phyloP scores from a whole-genome alignment of 352 stramenopile species.

The Phytophthora pini region DNA sequence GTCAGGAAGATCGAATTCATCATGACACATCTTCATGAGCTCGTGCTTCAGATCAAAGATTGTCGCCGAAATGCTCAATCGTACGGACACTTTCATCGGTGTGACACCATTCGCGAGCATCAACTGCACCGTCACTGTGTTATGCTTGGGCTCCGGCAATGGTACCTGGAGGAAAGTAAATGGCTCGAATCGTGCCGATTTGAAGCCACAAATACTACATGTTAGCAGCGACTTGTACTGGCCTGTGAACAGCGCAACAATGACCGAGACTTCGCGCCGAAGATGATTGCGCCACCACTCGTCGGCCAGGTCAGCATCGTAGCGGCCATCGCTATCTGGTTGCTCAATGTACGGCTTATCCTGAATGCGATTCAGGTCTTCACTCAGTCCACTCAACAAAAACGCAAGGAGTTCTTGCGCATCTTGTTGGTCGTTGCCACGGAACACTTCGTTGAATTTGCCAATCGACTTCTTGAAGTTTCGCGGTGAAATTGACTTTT shows the following conservation, averaged over 20 bases:
- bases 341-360: constrained; percentile 98
- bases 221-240: constrained; percentile 99
- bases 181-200: constrained; percentile 92
- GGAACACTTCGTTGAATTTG: constrained; percentile 97
- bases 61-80: constrained; percentile 81
- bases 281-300: constrained; percentile 99
- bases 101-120: constrained; percentile 75
- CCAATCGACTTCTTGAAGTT: constrained; percentile 95
- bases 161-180: constrained; percentile 93
- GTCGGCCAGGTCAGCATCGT: constrained; percentile 97
- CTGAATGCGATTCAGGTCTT: constrained; percentile 98
- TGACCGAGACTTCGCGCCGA: constrained; percentile 97
- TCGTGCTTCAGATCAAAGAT: constrained; percentile 90
- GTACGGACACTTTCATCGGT: constrained; percentile 83
- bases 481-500: constrained; percentile 91
- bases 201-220: constrained; percentile 97
- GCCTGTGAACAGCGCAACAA: constrained; percentile 99
- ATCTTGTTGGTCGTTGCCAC: constrained; percentile 98
- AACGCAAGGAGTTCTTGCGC: constrained; percentile 97
- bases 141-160: constrained; percentile 87
- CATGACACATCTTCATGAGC: constrained; percentile 80
- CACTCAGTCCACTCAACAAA: constrained; percentile 96
- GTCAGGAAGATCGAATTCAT: constrained; percentile 68
- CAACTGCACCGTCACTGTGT: constrained; percentile 83
- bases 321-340: constrained; percentile 96